These are phyloP conservation scores for Arabidopsis lyrata DNA, from an alignment of 441 rosid genomes.

Conservation along the genomic window DNA sequence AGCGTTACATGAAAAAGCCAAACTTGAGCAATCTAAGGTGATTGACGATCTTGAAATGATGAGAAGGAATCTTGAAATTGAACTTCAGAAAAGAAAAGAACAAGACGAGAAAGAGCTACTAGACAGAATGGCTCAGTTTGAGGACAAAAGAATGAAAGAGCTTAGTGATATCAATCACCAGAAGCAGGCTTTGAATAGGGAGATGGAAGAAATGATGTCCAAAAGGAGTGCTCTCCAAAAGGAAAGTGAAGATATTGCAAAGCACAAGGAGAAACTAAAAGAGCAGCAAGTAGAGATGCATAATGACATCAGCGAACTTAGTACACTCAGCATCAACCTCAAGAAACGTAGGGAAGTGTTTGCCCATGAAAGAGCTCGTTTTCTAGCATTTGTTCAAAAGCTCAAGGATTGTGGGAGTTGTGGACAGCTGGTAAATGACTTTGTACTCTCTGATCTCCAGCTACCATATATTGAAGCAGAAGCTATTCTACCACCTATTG, in stretches of 20 bases:
- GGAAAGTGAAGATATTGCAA: slow-evolving; percentile 61
- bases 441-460: slow-evolving; percentile 72
- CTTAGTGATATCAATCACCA: slow-evolving; percentile 49
- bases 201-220: slow-evolving; percentile 62
- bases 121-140: slow-evolving; percentile 56
- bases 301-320: slow-evolving; percentile 77
- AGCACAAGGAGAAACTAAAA: slow-evolving; percentile 61
- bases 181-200: slow-evolving; percentile 63
- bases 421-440: slow-evolving; percentile 70
- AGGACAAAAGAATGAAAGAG: slow-evolving; percentile 61
- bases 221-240: slow-evolving; percentile 55
- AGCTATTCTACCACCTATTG: slow-evolving; percentile 48
- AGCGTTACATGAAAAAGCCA: slow-evolving; percentile 57
- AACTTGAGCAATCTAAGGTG: slow-evolving; percentile 61
- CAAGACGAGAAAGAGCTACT: slow-evolving; percentile 65
- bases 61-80: slow-evolving; percentile 61
- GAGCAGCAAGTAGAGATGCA: slow-evolving; percentile 71
- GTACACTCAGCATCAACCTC: slow-evolving; percentile 67
- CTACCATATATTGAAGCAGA: slow-evolving; percentile 56
- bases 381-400: slow-evolving; percentile 75
- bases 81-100: slow-evolving; percentile 52
- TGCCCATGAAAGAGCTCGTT: slow-evolving; percentile 61
- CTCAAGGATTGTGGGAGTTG: slow-evolving; percentile 70
- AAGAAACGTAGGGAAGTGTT: slow-evolving; percentile 68
- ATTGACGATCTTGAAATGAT: slow-evolving; percentile 66